These are phyloP conservation scores for Thielaviopsis musarum DNA, from an alignment of 2,329 filamentous ascomycete species.

Conservation along the genomic window DNA sequence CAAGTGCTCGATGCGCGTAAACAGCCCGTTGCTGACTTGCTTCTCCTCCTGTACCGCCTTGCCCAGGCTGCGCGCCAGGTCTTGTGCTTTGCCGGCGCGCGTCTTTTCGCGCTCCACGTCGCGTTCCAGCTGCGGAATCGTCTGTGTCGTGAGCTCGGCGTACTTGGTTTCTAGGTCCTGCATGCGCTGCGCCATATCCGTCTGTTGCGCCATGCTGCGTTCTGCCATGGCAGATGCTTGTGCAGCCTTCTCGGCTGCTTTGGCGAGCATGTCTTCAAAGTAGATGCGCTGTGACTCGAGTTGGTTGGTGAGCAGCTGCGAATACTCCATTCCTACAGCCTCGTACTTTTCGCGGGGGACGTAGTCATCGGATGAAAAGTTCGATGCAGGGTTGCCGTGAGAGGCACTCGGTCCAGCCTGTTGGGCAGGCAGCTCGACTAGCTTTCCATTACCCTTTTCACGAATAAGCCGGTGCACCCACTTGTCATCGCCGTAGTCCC, in stretches of 20 bases:
- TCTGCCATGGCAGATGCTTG: constrained; percentile 54
- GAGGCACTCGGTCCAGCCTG: constrained; percentile 10
- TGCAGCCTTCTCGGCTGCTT: constrained; percentile 76
- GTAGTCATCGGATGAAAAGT: constrained; percentile 33
- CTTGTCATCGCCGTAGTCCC: constrained; percentile 91
- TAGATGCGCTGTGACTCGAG: constrained; percentile 85
- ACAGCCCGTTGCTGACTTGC: constrained; percentile 60
- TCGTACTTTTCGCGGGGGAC: constrained; percentile 54
- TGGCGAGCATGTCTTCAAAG: constrained; percentile 82
- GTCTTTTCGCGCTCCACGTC: constrained; percentile 52
- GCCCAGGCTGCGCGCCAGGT: constrained; percentile 58
- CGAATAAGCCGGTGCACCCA: constrained; percentile 94
- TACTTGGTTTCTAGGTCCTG: constrained; percentile 15
- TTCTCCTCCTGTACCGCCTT: constrained; percentile 77
- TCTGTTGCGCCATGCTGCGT: constrained; percentile 31
- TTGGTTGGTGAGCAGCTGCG: constrained; percentile 80
- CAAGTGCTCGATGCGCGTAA: constrained; percentile 65
- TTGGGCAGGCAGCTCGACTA: constrained; percentile 64
- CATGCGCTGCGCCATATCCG: constrained; percentile 13
- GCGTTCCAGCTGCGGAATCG: constrained; percentile 52
- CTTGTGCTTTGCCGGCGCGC: constrained; percentile 54
- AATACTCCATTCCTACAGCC: constrained; percentile 83
- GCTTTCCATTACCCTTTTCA: constrained; percentile 80
- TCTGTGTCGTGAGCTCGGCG: constrained; percentile 33
- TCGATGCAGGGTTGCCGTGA: constrained; percentile 20